phyloP scores from a whole-genome alignment of 352 stramenopile species.

The Phytophthora pisi region DNA sequence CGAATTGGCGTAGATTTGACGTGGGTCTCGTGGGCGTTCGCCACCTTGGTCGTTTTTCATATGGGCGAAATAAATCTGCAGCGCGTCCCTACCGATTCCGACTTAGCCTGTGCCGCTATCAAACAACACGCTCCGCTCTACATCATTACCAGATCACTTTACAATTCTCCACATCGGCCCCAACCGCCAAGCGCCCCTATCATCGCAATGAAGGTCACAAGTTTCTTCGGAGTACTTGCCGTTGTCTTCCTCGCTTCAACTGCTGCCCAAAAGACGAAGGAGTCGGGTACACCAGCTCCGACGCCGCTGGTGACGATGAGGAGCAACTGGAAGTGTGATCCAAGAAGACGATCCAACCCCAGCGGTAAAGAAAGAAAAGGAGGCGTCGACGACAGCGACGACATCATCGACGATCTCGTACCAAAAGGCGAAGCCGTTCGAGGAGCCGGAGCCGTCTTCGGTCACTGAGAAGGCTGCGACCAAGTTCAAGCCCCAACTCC shows the following conservation, averaged over 20 bases:
- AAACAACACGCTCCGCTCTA: background rate
- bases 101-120: too few species aligned
- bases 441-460: slow-evolving; percentile 9
- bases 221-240: background rate
- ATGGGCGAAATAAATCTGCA: background rate
- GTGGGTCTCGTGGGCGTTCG: background rate
- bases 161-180: background rate
- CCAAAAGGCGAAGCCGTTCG: slow-evolving; percentile 16
- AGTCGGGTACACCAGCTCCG: background rate
- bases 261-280: background rate
- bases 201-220: background rate
- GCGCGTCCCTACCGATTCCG: too few species aligned
- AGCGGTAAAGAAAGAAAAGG: background rate
- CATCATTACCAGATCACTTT: background rate
- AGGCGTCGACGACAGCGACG: background rate
- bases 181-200: background rate
- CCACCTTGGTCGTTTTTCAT: background rate
- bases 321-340: background rate
- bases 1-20: background rate
- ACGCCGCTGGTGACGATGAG: background rate
- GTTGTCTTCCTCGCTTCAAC: background rate
- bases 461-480: slow-evolving; percentile 22
- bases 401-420: slow-evolving; percentile 2
- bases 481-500: slow-evolving; percentile 18
- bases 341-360: background rate